Evolutionary conservation across 306 rosid genomes (phyloP), one percentile per base, ranked within the genome.

Genomic region (Boehmeria nivea): DNA sequence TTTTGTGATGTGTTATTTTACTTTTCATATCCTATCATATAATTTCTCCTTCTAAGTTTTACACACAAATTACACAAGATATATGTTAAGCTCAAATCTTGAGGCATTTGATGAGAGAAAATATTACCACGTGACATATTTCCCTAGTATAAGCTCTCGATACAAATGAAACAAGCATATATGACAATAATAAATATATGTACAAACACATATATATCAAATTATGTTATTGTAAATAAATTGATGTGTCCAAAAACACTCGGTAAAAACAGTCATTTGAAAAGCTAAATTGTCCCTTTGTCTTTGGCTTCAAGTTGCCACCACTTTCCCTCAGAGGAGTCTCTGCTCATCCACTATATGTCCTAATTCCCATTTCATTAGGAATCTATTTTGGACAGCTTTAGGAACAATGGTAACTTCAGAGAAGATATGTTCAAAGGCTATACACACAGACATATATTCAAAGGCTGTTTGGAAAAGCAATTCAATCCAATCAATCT

Each of bases 281-380:
- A 51, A 27, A 25, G 57, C 11, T 9, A n/a, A 26, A 4, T 3
- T 15, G 57, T 28, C 39, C 23, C 31, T 12, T n/a, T 15, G 17
- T 27, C 13, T 28, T 51, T 51, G 57, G 57, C 33, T 51, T 51
- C 17, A 23, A 25, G 57, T 36, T 51, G 17, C 14, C 38, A 51
- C 7, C 40, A 15, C 15, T 51, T 27, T 27, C 13, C 40, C 1
- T 20, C 11, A 26, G 25, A 26, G 57, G 15, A 8, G 57, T 45
- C 19, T 20, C 57, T 51, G 22, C 57, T 36, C 57, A 28, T 51
- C 57, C 57, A 51, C 57, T 27, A 5, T 27, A 51, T 51, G 57
- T 27, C 57, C 37, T 6, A 51, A 15, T 46, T n/a, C 38, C 2
- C 40, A 51, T 8, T 51, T 51, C 39, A 10, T 28, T 51, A 6